Evolutionary conservation across 2,329 filamentous ascomycete genomes (phyloP).

Genomic region (Botryotinia globosa): DNA sequence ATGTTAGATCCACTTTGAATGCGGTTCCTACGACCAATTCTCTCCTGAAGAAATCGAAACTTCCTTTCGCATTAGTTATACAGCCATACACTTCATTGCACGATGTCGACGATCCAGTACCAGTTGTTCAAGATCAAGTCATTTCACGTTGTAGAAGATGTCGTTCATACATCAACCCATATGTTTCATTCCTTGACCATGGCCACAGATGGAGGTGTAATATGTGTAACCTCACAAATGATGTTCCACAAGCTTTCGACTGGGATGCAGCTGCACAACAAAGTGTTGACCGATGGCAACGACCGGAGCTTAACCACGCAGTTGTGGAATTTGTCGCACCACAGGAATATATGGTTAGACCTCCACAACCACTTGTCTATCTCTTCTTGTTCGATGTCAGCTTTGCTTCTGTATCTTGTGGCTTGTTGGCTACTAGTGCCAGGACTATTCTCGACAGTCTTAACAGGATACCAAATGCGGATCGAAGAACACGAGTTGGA

Average conservation of each 20-base stretch:
- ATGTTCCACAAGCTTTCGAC: slow-evolving; percentile 98
- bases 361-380: slow-evolving; percentile 92
- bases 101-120: slow-evolving; percentile 86
- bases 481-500: slow-evolving; percentile 84
- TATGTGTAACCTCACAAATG: slow-evolving; percentile 98
- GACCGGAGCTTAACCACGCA: slow-evolving; percentile 90
- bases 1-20: slow-evolving; percentile 92
- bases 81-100: slow-evolving; percentile 93
- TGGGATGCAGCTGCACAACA: slow-evolving; percentile 94
- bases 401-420: slow-evolving; percentile 83
- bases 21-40: slow-evolving; percentile 89
- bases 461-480: slow-evolving; percentile 96
- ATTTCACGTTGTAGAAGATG: slow-evolving; percentile 96
- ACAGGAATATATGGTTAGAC: slow-evolving; percentile 98
- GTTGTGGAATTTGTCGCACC: slow-evolving; percentile 97
- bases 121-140: slow-evolving; percentile 92
- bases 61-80: slow-evolving; percentile 93
- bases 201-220: slow-evolving; percentile 98
- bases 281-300: slow-evolving; percentile 85
- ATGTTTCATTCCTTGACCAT: slow-evolving; percentile 92
- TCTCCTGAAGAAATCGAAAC: slow-evolving; percentile 91
- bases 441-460: slow-evolving; percentile 93
- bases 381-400: slow-evolving; percentile 94
- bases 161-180: slow-evolving; percentile 96
- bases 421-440: slow-evolving; percentile 86